Base-by-base conservation (phyloP, 108 stramenopile genomes). In the Cyclotella kingstonii region DNA sequence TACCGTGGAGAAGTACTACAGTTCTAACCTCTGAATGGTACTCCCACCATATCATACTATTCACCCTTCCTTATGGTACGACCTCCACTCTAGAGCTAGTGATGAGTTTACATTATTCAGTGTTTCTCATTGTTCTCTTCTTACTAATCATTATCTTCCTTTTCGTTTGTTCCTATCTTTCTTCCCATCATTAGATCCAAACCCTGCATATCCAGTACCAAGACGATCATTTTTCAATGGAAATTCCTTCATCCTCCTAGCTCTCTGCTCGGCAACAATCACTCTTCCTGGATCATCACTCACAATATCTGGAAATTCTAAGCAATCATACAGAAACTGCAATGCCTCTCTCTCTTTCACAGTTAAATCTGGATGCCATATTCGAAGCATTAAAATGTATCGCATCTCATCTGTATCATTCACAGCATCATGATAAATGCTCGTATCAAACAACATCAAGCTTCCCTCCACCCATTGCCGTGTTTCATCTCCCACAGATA, bases 281-380 rank as follows among this genome's bases (percentile, higher is more conserved):
- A 76, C 75, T 17, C 70, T 66, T 47, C 50, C 79, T 8, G 73
- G 65, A 42, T 82, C 72, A 15, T 70, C 57, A 42, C 80, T 81
- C 23, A 85, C 51, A 35, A 93, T 47, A 2, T 77, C 85, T 1
- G 89, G 89, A 22, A 85, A 35, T 28, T 88, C 84, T 43, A 93
- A 70, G 54, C 92, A 89, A 65, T 93, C 89, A 61, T 81, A 94
- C 11, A 86, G 84, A 50, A 89, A 93, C 70, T 93, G 89, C 64
- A 97, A 60, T 0, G 96, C 96, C 22, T 88, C 66, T 26, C 77
- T 68, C 56, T 97, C 96, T 21, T 59, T 66, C 7, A 49, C 23
- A 0, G 91, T 86, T 63, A 97, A 74, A 63, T 94, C 91, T 1
- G 96, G 96, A 81, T 97, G 96, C 96, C 96, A 97, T 0, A 95